Conservation (phyloP, 768 basidiomycete genomes). For the Pisolithus marmoratus region DNA sequence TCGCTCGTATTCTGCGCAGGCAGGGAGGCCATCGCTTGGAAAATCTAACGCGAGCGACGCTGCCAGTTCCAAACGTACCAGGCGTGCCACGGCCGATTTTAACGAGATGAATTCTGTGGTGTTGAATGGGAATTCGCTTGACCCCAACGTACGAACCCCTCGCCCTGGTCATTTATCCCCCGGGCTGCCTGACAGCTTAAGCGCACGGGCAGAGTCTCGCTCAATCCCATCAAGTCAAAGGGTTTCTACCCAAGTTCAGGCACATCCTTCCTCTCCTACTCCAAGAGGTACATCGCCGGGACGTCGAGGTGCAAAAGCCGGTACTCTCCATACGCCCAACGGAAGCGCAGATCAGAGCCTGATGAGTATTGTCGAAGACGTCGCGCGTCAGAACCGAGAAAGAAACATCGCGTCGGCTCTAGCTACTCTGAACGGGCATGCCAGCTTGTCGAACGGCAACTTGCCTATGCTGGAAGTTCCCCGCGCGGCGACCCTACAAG, state of each 20-base stretch:
- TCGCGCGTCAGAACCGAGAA: conserved; percentile 37
- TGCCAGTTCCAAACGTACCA: not conserved
- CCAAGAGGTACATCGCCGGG: conserved; percentile 4
- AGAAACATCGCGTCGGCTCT: conserved; percentile 8
- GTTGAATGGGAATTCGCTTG: not conserved
- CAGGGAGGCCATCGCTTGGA: not conserved
- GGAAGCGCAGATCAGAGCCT: conserved; percentile 33
- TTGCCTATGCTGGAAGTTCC: not conserved
- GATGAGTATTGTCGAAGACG: conserved; percentile 67
- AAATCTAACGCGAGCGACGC: not conserved
- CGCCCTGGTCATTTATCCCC: not conserved
- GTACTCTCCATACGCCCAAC: conserved; percentile 7
- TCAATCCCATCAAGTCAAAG: not conserved
- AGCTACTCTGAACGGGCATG: not conserved
- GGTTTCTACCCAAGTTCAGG: not conserved
- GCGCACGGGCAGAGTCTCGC: not conserved
- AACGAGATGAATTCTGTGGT: not conserved
- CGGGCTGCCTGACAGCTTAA: too few species aligned
- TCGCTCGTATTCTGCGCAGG: not conserved
- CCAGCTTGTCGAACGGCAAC: not conserved
- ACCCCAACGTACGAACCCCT: not conserved
- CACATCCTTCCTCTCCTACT: not conserved
- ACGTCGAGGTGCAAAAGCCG: conserved; percentile 1
- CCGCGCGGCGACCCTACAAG: not conserved
- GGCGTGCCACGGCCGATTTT: conserved; percentile 7